Percentiles rank a stretch among this genome's conserved stretches.
Conservation (phyloP, 148 eudicot genomes). For the Hydrangea macrophylla region DNA sequence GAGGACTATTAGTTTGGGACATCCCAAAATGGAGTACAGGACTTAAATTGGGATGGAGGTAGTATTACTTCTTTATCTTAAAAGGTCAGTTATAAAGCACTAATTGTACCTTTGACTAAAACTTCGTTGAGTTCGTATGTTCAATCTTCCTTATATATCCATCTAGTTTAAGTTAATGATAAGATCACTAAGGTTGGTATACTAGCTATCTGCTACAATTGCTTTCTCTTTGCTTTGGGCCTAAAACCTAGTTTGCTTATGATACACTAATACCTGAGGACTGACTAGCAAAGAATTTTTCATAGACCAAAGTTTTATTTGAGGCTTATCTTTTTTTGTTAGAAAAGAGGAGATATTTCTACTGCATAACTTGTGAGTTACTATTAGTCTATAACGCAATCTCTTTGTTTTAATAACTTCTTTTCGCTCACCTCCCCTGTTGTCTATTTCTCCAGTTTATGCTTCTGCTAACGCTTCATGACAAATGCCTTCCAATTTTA, state of each 20-base stretch:
- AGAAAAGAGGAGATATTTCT: background rate
- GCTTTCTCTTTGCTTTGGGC: background rate
- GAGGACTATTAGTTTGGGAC: too few species aligned
- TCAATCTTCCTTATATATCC: too few species aligned
- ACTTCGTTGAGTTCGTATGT: too few species aligned
- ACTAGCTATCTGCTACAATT: background rate
- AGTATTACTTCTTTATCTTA: too few species aligned
- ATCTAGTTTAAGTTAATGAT: too few species aligned
- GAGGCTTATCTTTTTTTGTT: background rate
- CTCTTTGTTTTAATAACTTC: too few species aligned
- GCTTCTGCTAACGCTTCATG: slow-evolving; percentile 1
- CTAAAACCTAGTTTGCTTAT: background rate
- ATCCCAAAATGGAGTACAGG: too few species aligned
- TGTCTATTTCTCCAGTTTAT: background rate
- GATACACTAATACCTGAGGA: background rate
- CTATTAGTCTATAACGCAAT: too few species aligned
- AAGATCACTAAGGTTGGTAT: background rate
- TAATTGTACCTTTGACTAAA: too few species aligned
- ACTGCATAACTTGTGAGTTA: too few species aligned
- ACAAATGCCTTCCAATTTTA: slow-evolving; percentile 8
- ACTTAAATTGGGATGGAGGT: too few species aligned
- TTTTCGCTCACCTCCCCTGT: background rate
- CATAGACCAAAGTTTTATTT: background rate
- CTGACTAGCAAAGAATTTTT: background rate
- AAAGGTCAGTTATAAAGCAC: too few species aligned